A percentile compares a stretch with the other conserved stretches of the same genome.
These are phyloP conservation scores for Globisporangium orthogonon DNA, from an alignment of 352 stramenopile genomes.

Conservation along the genomic window DNA sequence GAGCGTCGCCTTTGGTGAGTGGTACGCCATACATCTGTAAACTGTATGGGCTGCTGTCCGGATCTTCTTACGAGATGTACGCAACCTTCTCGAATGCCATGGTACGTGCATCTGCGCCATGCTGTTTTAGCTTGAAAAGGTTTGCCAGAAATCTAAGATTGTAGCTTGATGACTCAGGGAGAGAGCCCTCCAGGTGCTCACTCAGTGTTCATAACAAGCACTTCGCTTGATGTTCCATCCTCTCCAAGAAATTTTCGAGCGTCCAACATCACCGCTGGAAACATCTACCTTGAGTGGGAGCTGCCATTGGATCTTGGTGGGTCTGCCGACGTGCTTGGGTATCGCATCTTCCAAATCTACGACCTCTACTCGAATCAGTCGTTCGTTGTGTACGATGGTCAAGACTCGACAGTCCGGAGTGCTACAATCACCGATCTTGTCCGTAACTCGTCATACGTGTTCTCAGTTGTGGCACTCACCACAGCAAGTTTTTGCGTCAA, in stretches of 20 bases:
- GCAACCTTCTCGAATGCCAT: slow-evolving; percentile 27
- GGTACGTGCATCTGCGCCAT: slow-evolving; percentile 12
- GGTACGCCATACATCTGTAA: slow-evolving; percentile 19
- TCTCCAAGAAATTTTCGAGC: slow-evolving; percentile 29
- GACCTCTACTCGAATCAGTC: slow-evolving; percentile 14
- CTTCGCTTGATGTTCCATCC: slow-evolving; percentile 31
- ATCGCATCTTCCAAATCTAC: slow-evolving; percentile 42
- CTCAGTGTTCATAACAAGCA: slow-evolving; percentile 17
- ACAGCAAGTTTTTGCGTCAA: slow-evolving; percentile 42
- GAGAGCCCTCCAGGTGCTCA: slow-evolving; percentile 18
- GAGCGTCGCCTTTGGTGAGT: neutral
- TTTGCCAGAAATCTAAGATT: neutral
- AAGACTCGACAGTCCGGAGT: slow-evolving; percentile 24
- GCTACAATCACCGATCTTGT: slow-evolving; percentile 22
- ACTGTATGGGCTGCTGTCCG: slow-evolving; percentile 26
- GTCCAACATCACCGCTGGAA: slow-evolving; percentile 33
- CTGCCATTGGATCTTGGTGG: slow-evolving; percentile 42
- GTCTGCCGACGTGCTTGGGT: slow-evolving; percentile 27
- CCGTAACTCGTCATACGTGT: slow-evolving; percentile 28
- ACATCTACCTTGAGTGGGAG: slow-evolving; percentile 50
- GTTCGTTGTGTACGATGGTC: slow-evolving; percentile 48
- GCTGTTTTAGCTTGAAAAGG: neutral
- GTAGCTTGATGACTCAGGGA: slow-evolving; percentile 15
- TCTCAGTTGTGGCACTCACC: slow-evolving; percentile 41
- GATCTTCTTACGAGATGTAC: slow-evolving; percentile 44